A percentile compares a stretch with the other conserved stretches of the same genome.
These are phyloP conservation scores for Scedosporium minutisporum DNA, from an alignment of 2,329 filamentous ascomycete genomes.

Conservation along the genomic window DNA sequence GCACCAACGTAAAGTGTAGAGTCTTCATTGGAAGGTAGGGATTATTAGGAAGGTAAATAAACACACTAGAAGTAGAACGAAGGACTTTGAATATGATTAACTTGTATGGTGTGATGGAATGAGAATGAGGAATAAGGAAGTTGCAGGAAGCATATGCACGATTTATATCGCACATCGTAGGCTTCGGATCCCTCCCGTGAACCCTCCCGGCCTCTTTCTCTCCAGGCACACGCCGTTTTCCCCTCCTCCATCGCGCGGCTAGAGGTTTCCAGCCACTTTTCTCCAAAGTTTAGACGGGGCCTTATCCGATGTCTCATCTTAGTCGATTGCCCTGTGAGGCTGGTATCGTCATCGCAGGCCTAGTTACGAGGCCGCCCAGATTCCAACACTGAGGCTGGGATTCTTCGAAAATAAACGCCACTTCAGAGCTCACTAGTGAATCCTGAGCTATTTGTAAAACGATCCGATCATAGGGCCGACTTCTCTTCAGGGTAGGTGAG, in stretches of 20 bases:
- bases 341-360: too few relatives aligned
- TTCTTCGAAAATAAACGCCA: too few relatives aligned
- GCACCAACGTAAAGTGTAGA: background rate
- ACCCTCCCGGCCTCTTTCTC: background rate
- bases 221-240: background rate
- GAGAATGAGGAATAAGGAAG: background rate
- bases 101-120: background rate
- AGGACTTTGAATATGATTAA: background rate
- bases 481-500: background rate
- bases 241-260: too few relatives aligned
- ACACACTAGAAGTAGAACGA: background rate
- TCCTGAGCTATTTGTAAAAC: too few relatives aligned
- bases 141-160: background rate
- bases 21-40: background rate
- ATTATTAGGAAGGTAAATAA: background rate
- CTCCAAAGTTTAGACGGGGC: too few relatives aligned
- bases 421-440: too few relatives aligned
- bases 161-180: background rate
- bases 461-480: background rate
- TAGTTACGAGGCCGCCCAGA: too few relatives aligned
- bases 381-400: too few relatives aligned
- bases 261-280: too few relatives aligned
- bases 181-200: background rate
- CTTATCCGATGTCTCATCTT: too few relatives aligned
- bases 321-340: too few relatives aligned